Base-by-base conservation (phyloP, 164 flowering plant genomes). In the Annona cherimola region DNA sequence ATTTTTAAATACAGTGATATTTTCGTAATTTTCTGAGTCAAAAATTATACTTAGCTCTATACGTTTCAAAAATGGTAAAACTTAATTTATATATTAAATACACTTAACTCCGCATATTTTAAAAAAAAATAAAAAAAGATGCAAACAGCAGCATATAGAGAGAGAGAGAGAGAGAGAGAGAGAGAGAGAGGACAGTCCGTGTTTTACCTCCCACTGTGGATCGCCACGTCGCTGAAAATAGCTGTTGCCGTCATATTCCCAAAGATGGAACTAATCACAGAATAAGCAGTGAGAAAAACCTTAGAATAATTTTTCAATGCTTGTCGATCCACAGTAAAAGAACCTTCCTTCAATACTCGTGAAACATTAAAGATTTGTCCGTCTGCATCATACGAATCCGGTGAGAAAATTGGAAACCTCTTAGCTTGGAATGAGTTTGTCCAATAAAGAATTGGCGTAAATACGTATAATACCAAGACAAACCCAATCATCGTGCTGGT, bases 391-490 rank as follows among this genome's bases (percentile, higher is more conserved):
- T 83, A 89, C 12, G 80, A 73, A 41, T 84, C 79, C 0, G 86
- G 67, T 0, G 92, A 83, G 67, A 82, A 68, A 14, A 89, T 79
- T 16, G 90, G 93, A 42, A 87, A 89, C 18, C 69, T 35, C 79
- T 80, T 85, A 3, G 88, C 89, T 0, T 83, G 77, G 63, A 68
- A 89, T 0, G 78, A n/a, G 44, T 89, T 82, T n/a, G 70, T 75
- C 93, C 89, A 89, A 54, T 89, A 89, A 7, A 82, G 74, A 59
- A 84, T 69, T 0, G 91, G 93, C 57, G 78, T 44, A 2, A 83
- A 1, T 0, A 89, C 57, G 63, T 86, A 88, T 6, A 84, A 20
- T 1, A 74, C 42, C 8, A 85, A 0, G 70, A 82, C 12, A 65
- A 82, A 86, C 4, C 87, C 87, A 26, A 69, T 75, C 77, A 80